Conservation (phyloP, 2,329 filamentous ascomycete species). For the Penicillium paneum region DNA sequence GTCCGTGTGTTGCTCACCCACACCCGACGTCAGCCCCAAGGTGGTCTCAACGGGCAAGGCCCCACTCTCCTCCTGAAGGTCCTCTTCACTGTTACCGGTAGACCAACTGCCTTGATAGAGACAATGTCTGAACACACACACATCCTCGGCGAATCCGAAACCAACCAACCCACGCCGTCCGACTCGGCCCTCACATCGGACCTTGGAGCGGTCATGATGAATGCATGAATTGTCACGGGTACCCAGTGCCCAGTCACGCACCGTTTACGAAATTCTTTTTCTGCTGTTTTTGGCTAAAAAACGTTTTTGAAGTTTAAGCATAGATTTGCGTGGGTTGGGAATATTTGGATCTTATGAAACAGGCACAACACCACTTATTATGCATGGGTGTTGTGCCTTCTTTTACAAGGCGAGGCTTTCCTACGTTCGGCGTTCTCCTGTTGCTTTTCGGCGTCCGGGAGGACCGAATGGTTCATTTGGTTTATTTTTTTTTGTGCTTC, state of each 20-base stretch:
- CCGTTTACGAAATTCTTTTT: slow-evolving; percentile 21
- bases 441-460: slow-evolving; percentile 7
- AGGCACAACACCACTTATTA: not conserved
- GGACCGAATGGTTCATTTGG: slow-evolving; percentile 1
- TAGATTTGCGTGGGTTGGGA: slow-evolving; percentile 16
- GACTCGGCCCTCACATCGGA: slow-evolving; percentile 28
- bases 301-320: slow-evolving; percentile 12
- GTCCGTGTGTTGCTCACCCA: slow-evolving; percentile 35
- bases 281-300: slow-evolving; percentile 11
- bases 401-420: not conserved
- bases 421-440: slow-evolving; percentile 2
- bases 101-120: slow-evolving; percentile 31
- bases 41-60: slow-evolving; percentile 21
- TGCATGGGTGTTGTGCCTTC: slow-evolving; percentile 5
- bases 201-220: slow-evolving; percentile 33
- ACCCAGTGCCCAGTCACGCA: not conserved
- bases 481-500: slow-evolving; percentile 7
- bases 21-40: slow-evolving; percentile 25
- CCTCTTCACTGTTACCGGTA: slow-evolving; percentile 36
- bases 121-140: slow-evolving; percentile 34
- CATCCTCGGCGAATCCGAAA: slow-evolving; percentile 28
- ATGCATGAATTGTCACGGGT: slow-evolving; percentile 25
- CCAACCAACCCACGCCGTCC: slow-evolving; percentile 18
- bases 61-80: slow-evolving; percentile 34
- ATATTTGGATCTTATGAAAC: slow-evolving; percentile 11